Conservation (phyloP, 352 stramenopile species). For the Pythium sp. region DNA sequence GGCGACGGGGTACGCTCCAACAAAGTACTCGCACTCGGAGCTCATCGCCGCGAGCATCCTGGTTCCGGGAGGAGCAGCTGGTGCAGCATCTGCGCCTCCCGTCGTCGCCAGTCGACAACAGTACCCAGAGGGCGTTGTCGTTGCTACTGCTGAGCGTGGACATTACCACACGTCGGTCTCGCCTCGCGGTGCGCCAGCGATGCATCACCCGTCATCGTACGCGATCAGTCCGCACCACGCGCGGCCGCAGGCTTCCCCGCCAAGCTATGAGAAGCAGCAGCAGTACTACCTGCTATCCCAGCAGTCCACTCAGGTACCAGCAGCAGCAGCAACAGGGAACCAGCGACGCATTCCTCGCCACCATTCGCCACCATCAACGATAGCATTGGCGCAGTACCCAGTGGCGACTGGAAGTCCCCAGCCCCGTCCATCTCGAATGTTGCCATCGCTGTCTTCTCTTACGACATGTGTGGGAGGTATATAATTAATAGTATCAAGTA, state of each 20-base stretch:
- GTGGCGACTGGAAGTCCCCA: not conserved
- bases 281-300: conserved; percentile 4
- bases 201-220: conserved; percentile 14
- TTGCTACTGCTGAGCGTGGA: not conserved
- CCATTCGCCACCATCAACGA: not conserved
- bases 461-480: no score
- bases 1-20: not conserved
- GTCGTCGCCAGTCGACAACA: not conserved
- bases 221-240: conserved; percentile 19
- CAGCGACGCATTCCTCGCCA: not conserved
- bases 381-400: not conserved
- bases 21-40: conserved; percentile 17
- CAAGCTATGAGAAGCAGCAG: not conserved
- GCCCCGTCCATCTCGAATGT: not conserved
- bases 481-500: no score
- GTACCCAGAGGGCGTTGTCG: not conserved
- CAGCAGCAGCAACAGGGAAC: no score
- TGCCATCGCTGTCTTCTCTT: conserved; percentile 4
- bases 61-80: not conserved
- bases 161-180: conserved; percentile 9
- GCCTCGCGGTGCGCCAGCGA: conserved; percentile 1
- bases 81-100: not conserved
- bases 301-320: not conserved
- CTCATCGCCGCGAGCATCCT: conserved; percentile 14
- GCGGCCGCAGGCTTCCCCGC: not conserved